Base-by-base conservation (phyloP, 306 rosid genomes). In the Quercus alba region DNA sequence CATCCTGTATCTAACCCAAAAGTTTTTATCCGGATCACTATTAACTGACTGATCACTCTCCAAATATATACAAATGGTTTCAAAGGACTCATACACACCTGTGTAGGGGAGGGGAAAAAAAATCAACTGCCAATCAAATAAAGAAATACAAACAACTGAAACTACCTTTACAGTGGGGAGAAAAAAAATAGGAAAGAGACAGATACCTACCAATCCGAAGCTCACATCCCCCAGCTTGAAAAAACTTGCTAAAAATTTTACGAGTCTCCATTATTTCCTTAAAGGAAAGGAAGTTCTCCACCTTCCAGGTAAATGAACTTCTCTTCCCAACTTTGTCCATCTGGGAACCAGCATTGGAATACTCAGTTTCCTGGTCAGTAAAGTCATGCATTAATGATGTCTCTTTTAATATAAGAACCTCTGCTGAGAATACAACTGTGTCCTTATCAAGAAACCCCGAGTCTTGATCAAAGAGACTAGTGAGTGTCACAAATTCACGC, bases 401-500 rank as follows among this genome's bases (percentile, higher is more conserved):
- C 90, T 96, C 99, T 77, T 96, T 93, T 84, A 96, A 90, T 86
- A 96, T 89, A 74, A 96, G 98, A 82, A 96, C 99, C 88, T 96
- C 99, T 0, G 99, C 99, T 3, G 97, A 93, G 90, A 96, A 96
- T 77, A 93, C 89, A 85, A 96, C 98, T 73, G 98, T 88, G 76
- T 96, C 99, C 85, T 87, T 97, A 84, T 89, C 89, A 82, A 96
- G 99, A 88, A 96, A 96, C 70, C 99, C 99, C 14, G 98, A 93
- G 86, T 96, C 99, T 86, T 96, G 99, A 96, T 96, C 99, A 58
- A 96, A 96, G 75, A 96, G 91, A 88, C 99, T 93, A 28, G 99
- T 96, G 75, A 96, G 99, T 1, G 99, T 96, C 88, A 96, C 99
- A 86, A 96, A 96, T 88, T 96, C 99, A 84, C 99, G 96, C 99